phyloP scores from a whole-genome alignment of 2,329 filamentous ascomycete genomes.

The Cladosporium sp. region DNA sequence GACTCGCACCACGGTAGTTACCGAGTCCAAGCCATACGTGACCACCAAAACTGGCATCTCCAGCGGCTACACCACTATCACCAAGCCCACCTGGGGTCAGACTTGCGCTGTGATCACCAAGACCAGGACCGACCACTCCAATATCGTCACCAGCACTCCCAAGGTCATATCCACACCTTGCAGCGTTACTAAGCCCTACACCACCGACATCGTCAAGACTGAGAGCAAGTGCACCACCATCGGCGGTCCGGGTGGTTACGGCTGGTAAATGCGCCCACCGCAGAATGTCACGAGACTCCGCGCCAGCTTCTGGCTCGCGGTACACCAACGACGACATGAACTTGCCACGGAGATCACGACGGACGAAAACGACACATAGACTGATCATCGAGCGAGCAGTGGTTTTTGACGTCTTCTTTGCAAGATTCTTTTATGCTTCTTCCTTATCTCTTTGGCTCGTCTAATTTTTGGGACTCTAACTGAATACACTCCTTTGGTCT shows the following conservation, averaged over 20 bases:
- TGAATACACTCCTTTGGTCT: slow-evolving; percentile 9
- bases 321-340: not conserved
- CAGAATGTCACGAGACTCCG: not conserved
- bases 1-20: not conserved
- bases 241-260: not conserved
- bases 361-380: not conserved
- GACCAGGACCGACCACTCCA: slow-evolving; percentile 14
- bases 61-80: not conserved
- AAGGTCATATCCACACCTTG: slow-evolving; percentile 13
- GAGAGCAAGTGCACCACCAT: slow-evolving; percentile 14
- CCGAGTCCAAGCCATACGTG: not conserved
- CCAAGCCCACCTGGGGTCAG: slow-evolving; percentile 1
- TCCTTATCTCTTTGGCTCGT: not conserved
- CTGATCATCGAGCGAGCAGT: not conserved
- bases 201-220: not conserved
- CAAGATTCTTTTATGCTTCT: not conserved
- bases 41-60: not conserved
- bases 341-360: not conserved
- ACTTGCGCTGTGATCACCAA: slow-evolving; percentile 1
- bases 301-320: not conserved
- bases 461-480: not conserved
- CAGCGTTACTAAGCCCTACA: slow-evolving; percentile 13
- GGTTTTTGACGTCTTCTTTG: not conserved
- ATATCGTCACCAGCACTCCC: slow-evolving; percentile 3
- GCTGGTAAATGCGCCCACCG: not conserved